Evolutionary conservation across 2,329 filamentous ascomycete genomes (phyloP), one percentile per base, ranked within the genome.

Genomic region (Xylaria sp.): DNA sequence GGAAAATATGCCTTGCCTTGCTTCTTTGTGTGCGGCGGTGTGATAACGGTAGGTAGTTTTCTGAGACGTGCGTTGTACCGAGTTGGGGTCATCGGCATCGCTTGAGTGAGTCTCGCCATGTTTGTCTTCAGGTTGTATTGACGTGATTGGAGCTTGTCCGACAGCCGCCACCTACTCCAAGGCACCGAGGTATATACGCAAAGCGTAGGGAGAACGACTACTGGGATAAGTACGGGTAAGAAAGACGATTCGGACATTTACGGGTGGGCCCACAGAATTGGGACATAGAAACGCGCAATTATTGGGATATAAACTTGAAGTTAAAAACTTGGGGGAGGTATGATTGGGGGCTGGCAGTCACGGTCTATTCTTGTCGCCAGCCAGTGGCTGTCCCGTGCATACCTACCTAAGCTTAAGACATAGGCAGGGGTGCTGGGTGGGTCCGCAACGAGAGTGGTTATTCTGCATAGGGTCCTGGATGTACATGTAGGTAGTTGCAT

Each of bases 1-100:
- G n/a, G n/a, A n/a, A 62, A 52, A 52, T 62, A 56, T 66, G 58
- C 62, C 62, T 62, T 49, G 46, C 66, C 52, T 54, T 28, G 20
- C 8, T 39, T 57, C 57, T 58, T 36, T 23, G n/a, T 57, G 58
- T 46, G 43, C 41, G 25, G 52, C n/a, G 25, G 28, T 49, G 62
- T 43, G 10, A 62, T 49, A 43, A 68, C 56, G 25, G 39, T 55
- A 28, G 25, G 39, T 55, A 28, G 6, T 49, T 36, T 3, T 15
- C 20, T 51, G 31, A 15, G 51, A 49, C 31, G 41, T 20, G 28
- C 41, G n/a, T n/a, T 57, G 36, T 48, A 49, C 20, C 46, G 46
- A 36, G 28, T 64, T 36, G 43, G n/a, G 62, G 51, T 25, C 9
- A 20, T n/a, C 41, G 10, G 31, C 20, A 2, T 43, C 56, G 12